These are phyloP conservation scores for Allomyces macrogynus DNA, from an alignment of 192 early-diverging fungal species.

Conservation along the genomic window DNA sequence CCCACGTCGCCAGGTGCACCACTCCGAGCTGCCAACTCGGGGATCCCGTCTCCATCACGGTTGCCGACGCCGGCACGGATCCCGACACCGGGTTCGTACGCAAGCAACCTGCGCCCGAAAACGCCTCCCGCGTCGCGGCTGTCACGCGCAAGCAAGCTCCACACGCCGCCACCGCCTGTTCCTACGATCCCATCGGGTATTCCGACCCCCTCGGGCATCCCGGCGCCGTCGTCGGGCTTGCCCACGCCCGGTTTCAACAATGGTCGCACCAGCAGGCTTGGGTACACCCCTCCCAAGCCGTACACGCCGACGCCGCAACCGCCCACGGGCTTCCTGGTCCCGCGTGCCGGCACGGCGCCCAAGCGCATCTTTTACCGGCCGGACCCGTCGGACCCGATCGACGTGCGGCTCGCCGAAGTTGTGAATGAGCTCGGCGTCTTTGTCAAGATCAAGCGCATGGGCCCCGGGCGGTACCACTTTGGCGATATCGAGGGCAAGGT, in stretches of 20 bases:
- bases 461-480: neutral
- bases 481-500: neutral
- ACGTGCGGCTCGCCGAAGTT: neutral
- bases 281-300: neutral
- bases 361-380: neutral
- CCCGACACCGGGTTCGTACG: too few relatives aligned
- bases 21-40: neutral
- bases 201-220: too few relatives aligned
- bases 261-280: too few relatives aligned
- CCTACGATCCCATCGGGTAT: neutral
- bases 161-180: neutral
- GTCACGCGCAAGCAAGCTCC: neutral
- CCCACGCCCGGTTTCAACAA: too few relatives aligned
- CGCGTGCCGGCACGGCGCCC: too few relatives aligned
- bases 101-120: neutral
- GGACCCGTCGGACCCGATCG: neutral
- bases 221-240: too few relatives aligned
- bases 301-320: neutral
- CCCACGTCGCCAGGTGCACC: neutral
- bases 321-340: neutral
- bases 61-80: neutral
- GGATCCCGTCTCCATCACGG: neutral
- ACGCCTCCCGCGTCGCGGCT: neutral
- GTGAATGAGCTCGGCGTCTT: neutral
- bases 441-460: neutral